Conservation (phyloP, 768 basidiomycete genomes). For the Hygrocybe coccinea region DNA sequence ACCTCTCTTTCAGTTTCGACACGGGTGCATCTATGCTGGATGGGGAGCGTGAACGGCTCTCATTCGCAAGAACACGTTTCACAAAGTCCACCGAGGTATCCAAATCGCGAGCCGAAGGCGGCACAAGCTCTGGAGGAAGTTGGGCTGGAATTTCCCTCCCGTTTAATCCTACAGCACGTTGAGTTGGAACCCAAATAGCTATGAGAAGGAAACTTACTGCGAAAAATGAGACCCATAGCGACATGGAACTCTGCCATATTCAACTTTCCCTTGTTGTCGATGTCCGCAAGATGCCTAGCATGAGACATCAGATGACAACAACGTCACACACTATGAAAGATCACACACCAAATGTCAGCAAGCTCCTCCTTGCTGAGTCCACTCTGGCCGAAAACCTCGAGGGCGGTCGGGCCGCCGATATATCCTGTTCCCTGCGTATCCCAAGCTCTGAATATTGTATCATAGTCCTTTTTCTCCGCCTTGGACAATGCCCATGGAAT, state of each 20-base stretch:
- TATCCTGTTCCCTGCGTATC: slow-evolving; percentile 77
- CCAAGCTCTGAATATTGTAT: slow-evolving; percentile 97
- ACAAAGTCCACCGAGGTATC: slow-evolving; percentile 86
- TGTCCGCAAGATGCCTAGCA: slow-evolving; percentile 83
- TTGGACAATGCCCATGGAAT: slow-evolving; percentile 85
- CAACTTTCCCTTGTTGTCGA: slow-evolving; percentile 89
- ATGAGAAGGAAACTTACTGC: slow-evolving; percentile 56
- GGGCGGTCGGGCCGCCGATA: slow-evolving; percentile 76
- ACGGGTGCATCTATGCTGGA: slow-evolving; percentile 46
- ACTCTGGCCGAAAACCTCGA: slow-evolving; percentile 92
- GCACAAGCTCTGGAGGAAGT: slow-evolving; percentile 85
- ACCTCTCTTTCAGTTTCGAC: slow-evolving; percentile 64
- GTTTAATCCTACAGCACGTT: slow-evolving; percentile 65
- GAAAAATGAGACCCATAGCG: slow-evolving; percentile 97
- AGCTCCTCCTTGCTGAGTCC: slow-evolving; percentile 85
- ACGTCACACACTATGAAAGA: not conserved
- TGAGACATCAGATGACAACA: slow-evolving; percentile 6
- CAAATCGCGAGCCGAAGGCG: slow-evolving; percentile 86
- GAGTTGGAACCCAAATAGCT: not conserved
- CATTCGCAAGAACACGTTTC: slow-evolving; percentile 81
- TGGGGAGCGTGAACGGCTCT: slow-evolving; percentile 70
- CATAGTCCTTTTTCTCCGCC: slow-evolving; percentile 93
- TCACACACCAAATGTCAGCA: slow-evolving; percentile 82
- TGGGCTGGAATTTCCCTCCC: slow-evolving; percentile 85
- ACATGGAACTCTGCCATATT: slow-evolving; percentile 96